Evolutionary conservation across 306 rosid species (phyloP).

Genomic region (Trifolium fragiferum): DNA sequence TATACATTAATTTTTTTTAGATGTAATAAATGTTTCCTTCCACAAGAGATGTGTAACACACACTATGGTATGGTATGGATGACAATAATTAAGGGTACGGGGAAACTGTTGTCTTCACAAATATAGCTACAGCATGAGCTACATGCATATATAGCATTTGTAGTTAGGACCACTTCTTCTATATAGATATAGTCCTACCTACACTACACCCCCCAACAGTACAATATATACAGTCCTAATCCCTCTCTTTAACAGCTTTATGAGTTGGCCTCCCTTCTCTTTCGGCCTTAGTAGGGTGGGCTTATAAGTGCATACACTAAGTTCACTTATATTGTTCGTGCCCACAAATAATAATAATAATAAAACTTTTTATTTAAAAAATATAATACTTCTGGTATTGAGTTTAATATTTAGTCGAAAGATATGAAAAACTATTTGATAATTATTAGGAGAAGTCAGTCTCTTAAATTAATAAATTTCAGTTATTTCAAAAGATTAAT

Average conservation of each 20-base stretch:
- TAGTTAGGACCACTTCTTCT: slow-evolving; percentile 46
- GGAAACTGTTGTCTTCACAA: slow-evolving; percentile 50
- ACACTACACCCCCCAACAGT: slow-evolving; percentile 37
- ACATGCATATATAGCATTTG: slow-evolving; percentile 23
- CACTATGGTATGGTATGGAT: slow-evolving; percentile 20
- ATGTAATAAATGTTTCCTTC: slow-evolving; percentile 34
- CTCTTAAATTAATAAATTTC: too few species aligned
- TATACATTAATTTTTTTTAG: too few species aligned
- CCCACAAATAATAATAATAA: background rate
- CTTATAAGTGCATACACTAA: slow-evolving; percentile 31
- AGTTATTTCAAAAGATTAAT: background rate
- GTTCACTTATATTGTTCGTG: slow-evolving; percentile 34
- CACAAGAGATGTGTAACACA: slow-evolving; percentile 25
- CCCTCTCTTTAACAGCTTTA: slow-evolving; percentile 44
- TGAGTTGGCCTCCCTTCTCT: slow-evolving; percentile 46
- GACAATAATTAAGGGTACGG: slow-evolving; percentile 48
- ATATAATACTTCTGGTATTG: too few species aligned
- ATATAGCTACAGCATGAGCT: slow-evolving; percentile 51
- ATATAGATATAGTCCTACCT: slow-evolving; percentile 26
- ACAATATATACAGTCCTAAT: slow-evolving; percentile 34
- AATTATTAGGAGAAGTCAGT: too few species aligned
- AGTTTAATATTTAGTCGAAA: too few species aligned
- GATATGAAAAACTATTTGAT: too few species aligned
- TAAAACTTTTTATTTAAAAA: too few species aligned
- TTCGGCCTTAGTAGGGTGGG: slow-evolving; percentile 44